A percentile compares a stretch with the other conserved stretches of the same genome.
Evolutionary conservation across 2,329 filamentous ascomycete species (phyloP).

Genomic region (Talaromyces sp.): DNA sequence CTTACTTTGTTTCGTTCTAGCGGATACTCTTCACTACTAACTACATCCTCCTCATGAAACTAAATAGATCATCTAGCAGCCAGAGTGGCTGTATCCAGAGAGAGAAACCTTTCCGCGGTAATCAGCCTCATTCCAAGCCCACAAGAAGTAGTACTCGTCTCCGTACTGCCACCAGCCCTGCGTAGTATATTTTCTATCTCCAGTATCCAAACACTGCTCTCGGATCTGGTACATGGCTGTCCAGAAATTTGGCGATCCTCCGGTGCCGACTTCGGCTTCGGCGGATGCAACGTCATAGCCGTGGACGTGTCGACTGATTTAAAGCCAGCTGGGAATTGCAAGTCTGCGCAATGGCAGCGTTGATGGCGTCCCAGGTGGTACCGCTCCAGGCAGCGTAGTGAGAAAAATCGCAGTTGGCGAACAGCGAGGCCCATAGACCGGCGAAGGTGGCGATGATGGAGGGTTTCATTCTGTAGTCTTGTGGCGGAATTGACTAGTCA

Average conservation of each 20-base stretch:
- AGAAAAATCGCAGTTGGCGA: not conserved
- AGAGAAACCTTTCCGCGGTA: not conserved
- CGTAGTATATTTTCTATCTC: not conserved
- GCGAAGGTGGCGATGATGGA: not conserved
- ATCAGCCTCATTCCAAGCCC: constrained; percentile 6
- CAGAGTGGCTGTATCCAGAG: not conserved
- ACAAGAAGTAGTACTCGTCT: constrained; percentile 6
- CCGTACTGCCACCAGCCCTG: not conserved
- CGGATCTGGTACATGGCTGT: not conserved
- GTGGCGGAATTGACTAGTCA: not conserved
- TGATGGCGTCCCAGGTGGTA: not conserved
- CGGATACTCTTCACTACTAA: too few species aligned
- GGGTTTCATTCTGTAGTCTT: not conserved
- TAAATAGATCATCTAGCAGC: not conserved
- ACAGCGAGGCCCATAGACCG: not conserved
- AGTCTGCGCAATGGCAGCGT: not conserved
- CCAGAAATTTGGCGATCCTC: not conserved
- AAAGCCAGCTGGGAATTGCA: not conserved
- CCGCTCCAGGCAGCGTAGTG: not conserved
- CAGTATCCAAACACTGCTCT: constrained; percentile 1
- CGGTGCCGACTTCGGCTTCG: not conserved
- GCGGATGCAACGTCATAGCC: not conserved
- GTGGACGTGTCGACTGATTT: not conserved
- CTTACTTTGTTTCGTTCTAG: too few species aligned
- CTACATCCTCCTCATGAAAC: too few species aligned